Evolutionary conservation across 192 early-diverging fungal species (phyloP).

Genomic region (Paraglomus occultum): DNA sequence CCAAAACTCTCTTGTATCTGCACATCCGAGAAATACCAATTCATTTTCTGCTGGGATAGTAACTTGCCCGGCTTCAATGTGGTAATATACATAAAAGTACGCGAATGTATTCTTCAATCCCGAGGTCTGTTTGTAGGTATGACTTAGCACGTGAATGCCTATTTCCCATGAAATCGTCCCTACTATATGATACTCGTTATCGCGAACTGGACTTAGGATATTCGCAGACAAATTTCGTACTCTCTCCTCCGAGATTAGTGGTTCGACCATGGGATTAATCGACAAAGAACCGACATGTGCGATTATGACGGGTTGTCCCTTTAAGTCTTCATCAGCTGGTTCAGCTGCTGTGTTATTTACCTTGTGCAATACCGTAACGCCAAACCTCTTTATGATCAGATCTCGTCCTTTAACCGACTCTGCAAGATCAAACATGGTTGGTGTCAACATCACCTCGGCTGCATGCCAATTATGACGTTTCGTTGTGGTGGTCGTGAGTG

Average conservation of each 20-base stretch:
- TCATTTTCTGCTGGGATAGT: neutral
- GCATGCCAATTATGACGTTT: too few relatives aligned
- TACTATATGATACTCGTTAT: neutral
- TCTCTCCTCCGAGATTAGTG: neutral
- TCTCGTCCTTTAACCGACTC: too few relatives aligned
- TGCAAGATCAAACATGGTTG: too few relatives aligned
- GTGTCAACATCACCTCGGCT: too few relatives aligned
- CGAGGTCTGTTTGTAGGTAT: neutral
- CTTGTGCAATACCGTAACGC: too few relatives aligned
- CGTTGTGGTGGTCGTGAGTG: too few relatives aligned
- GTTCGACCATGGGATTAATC: neutral
- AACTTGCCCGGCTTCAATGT: neutral
- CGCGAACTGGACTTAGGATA: neutral
- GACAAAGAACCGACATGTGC: constrained; percentile 19
- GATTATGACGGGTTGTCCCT: neutral
- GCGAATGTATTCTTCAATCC: neutral
- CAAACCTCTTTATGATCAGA: too few relatives aligned
- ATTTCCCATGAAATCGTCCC: constrained; percentile 12
- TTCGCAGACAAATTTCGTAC: constrained; percentile 4
- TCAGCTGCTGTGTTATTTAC: neutral
- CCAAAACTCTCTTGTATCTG: constrained; percentile 4
- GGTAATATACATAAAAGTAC: constrained; percentile 10
- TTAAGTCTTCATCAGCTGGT: neutral
- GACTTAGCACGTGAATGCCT: neutral
- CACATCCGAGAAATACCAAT: constrained; percentile 14